Percentiles rank a stretch among this genome's conserved stretches.
Conservation (phyloP, 2,329 filamentous ascomycete genomes). For the Dothideomycetes sp. region DNA sequence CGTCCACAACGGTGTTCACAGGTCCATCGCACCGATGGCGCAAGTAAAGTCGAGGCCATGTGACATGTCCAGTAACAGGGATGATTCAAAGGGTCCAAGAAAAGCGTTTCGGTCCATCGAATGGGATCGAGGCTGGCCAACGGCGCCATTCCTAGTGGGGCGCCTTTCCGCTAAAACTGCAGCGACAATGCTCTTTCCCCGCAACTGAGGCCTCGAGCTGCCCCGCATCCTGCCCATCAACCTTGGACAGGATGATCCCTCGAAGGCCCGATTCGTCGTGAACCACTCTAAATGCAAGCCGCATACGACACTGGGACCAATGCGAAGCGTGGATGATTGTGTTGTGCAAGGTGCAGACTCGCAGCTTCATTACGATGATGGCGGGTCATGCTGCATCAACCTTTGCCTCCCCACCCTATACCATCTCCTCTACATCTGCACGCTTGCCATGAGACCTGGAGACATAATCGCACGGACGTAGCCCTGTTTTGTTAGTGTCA, state of each 20-base stretch:
- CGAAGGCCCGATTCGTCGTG: not conserved
- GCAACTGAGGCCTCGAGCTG: conserved; percentile 2
- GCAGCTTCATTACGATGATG: not conserved
- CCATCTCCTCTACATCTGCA: not conserved
- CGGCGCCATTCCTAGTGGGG: not conserved
- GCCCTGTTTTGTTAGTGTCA: not conserved
- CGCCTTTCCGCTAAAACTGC: not conserved
- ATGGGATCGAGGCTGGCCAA: not conserved
- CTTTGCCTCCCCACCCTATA: not conserved
- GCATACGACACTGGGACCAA: conserved; percentile 9
- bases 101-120: not conserved
- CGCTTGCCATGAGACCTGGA: not conserved
- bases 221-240: conserved; percentile 1
- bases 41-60: not conserved
- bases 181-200: conserved; percentile 1
- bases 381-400: not conserved
- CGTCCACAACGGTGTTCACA: too few species aligned
- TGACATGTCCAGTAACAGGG: not conserved
- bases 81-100: not conserved
- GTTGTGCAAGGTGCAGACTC: conserved; percentile 1
- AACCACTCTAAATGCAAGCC: conserved; percentile 7
- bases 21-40: too few species aligned
- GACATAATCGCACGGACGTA: not conserved
- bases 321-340: conserved; percentile 7
- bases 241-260: conserved; percentile 3